Evolutionary conservation across 495 filamentous ascomycete genomes (phyloP).

Genomic region (Chaetomidium leptoderma): DNA sequence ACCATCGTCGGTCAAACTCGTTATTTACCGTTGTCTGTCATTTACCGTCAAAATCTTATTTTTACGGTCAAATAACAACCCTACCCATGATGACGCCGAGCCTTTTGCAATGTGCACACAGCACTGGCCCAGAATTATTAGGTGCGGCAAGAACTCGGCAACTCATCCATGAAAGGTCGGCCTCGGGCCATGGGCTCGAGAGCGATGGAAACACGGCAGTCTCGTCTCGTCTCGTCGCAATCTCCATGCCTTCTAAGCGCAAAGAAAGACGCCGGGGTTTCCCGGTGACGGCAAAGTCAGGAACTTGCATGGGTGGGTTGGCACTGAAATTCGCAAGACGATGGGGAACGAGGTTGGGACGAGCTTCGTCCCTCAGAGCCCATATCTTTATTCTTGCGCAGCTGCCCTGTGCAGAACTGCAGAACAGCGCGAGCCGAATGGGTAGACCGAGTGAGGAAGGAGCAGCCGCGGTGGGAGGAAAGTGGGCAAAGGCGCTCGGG

Average conservation of each 20-base stretch:
- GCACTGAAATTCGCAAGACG: too few relatives aligned
- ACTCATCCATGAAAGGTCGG: conserved; percentile 9
- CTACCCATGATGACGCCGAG: conserved; percentile 17
- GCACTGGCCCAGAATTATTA: conserved; percentile 8
- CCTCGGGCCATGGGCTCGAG: conserved; percentile 1
- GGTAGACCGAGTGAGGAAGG: conserved; percentile 17
- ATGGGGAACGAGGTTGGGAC: not conserved
- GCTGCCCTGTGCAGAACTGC: conserved; percentile 2
- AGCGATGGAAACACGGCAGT: conserved; percentile 1
- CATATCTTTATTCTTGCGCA: not conserved
- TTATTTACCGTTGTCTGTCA: too few relatives aligned
- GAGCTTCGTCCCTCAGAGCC: too few relatives aligned
- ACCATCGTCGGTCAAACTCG: too few relatives aligned
- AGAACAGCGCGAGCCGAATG: not conserved
- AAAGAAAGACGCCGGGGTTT: conserved; percentile 6
- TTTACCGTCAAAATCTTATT: too few relatives aligned
- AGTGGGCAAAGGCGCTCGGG: conserved; percentile 3
- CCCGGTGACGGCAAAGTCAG: conserved; percentile 6
- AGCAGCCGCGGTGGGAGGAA: conserved; percentile 4
- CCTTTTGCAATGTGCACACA: conserved; percentile 9
- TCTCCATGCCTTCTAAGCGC: not conserved
- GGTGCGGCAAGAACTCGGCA: conserved; percentile 13
- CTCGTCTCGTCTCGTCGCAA: not conserved
- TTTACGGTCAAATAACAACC: too few relatives aligned
- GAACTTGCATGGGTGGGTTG: not conserved